Percentiles rank a stretch among this genome's conserved stretches.
These are phyloP conservation scores for Sherardia arvensis DNA, from an alignment of 257 asterid species.

Conservation along the genomic window DNA sequence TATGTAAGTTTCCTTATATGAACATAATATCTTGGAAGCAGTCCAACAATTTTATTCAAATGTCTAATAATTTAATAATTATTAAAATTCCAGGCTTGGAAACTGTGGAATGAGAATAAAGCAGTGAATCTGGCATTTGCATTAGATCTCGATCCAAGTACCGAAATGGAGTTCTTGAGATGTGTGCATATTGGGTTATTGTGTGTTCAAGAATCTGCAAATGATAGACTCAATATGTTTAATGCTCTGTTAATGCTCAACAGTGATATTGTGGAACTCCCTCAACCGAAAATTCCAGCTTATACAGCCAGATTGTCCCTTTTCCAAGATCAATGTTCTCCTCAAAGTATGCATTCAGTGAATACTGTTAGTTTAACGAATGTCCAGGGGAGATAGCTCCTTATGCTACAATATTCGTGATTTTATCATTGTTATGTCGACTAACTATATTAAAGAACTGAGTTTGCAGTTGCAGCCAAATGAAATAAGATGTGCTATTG, in stretches of 20 bases:
- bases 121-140: not conserved
- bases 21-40: not conserved
- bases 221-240: not conserved
- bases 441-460: not conserved
- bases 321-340: not conserved
- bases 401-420: not conserved
- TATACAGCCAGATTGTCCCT: not conserved
- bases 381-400: not conserved
- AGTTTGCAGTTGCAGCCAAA: not conserved
- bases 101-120: slow-evolving; percentile 1
- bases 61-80: not conserved
- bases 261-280: not conserved
- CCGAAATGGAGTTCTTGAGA: not conserved
- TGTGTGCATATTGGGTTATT: not conserved
- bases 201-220: not conserved
- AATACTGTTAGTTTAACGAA: not conserved
- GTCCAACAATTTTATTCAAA: not conserved
- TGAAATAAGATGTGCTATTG: not conserved
- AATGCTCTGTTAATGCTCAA: not conserved
- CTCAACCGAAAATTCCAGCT: not conserved
- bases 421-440: not conserved
- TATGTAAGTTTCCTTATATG: not conserved
- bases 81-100: not conserved
- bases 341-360: not conserved
- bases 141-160: not conserved